Evolutionary conservation across 2,329 filamentous ascomycete genomes (phyloP), one percentile per base, ranked within the genome.

Genomic region (Penicillium polonicum): DNA sequence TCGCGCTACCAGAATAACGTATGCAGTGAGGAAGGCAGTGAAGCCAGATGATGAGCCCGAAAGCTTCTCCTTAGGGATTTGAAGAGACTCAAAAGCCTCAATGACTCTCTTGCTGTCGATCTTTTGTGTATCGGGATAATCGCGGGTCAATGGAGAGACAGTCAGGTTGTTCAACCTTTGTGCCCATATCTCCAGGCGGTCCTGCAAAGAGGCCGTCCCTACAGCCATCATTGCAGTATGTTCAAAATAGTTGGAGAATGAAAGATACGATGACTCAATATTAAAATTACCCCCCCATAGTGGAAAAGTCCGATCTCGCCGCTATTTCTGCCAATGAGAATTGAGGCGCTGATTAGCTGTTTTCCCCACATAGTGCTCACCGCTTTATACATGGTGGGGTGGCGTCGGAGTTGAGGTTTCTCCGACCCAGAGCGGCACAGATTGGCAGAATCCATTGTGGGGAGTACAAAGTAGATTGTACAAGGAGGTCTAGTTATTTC

Each of bases 1-100:
- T 58, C 78, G 75, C 59, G 74, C 74, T 23, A 78, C 76, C 44
- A 80, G 68, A 49, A 78, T 69, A 3, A 78, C 69, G 46, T 78
- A 77, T 21, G 78, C 76, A 23, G 78, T 73, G 58, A 80, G 64
- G 46, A 80, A 70, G 41, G 78, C 68, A 3, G 72, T 75, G 52
- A 79, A 78, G 0, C 68, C 60, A 4, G 76, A 73, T 19, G 69
- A 63, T 31, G 73, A 63, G 52, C 69, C 59, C 38, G 72, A 67
- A 58, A 79, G 61, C 58, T 75, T 76, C 29, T 71, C 68, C 42
- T 70, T 67, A 2, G 75, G 67, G 21, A 78, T 68, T 35, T 70
- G 70, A 15, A 79, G 63, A 19, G 74, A 72, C 62, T 78, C 76
- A 39, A 77, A 75, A 35, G 76, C 76, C 62, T 78, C 76, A 62